Base-by-base conservation (phyloP, 495 filamentous ascomycete genomes). In the Hypoxylon cercidicola region DNA sequence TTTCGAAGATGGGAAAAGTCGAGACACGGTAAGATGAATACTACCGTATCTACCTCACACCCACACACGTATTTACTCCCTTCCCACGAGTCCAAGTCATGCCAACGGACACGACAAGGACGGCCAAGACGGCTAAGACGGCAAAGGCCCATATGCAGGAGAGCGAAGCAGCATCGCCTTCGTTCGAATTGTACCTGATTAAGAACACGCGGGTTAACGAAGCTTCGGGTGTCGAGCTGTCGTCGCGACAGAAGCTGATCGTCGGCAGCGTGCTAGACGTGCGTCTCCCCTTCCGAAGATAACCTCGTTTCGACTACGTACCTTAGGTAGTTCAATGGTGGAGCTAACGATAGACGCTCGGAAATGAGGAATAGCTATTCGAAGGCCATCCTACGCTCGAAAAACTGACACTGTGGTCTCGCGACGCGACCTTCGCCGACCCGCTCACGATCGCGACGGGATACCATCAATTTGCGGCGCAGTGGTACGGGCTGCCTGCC, bases 191-290 rank as follows among this genome's bases (percentile, higher is more conserved):
- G 8, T 47, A 73, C n/a, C 66, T 63, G 0, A 77, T 86, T 51
- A 78, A 81, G 57, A 82, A 79, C 64, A 85, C 72, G 9, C 72
- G 78, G 59, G 77, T 87, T 65, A 78, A 80, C 45, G 79, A 78
- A 10, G 77, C 74, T 8, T 20, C 77, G 1, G 83, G 83, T 19
- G 79, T 87, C 40, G 54, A 72, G 1, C 72, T 88, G 19, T 72
- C 73, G 28, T 43, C 73, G 3, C 51, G 78, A 12, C 82, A 87
- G 60, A 78, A 79, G 41, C 72, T 84, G 6, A 40, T 87, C 52
- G 81, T 86, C 18, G 82, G 84, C 37, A 81, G 77, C 67, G 77
- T 88, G 18, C 74, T 88, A 23, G 85, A 87, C 64, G 81, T 83
- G 45, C 23, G 77, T 59, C 25, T 23, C 0, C 53, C 18, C 10